Evolutionary conservation across 2,329 filamentous ascomycete species (phyloP), one percentile per base, ranked within the genome.

Genomic region (Alternaria gansuensis): DNA sequence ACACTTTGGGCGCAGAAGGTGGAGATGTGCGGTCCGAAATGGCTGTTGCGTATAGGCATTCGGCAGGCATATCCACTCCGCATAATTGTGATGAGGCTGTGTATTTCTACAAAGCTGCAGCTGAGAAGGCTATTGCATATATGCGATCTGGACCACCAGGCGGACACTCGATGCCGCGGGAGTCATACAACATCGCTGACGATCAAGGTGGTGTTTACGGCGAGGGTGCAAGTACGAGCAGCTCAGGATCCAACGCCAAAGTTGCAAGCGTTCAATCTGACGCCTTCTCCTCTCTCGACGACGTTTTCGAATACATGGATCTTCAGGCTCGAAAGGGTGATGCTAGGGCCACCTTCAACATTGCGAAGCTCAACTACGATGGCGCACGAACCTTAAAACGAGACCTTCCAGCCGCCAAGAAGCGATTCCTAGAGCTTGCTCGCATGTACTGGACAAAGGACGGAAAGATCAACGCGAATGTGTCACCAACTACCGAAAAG

Each of bases 271-370:
- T 88, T 1, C 89, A 90, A 64, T 91, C 92, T 3, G 91, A 95
- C 72, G 87, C 90, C 1, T 90, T 96, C 70, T 92, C 93, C 1
- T 91, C 92, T 14, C 87, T 97, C 58, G 93, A 96, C 69, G 94
- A 99, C 76, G 90, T 98, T 14, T 87, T 99, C 59, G 95, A 99
- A 75, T 99, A 97, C 69, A 82, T 97, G 65, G 92, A 97, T 69
- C 83, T 97, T 40, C 90, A 96, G 84, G 92, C 92, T 5, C 88
- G 93, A 60, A 96, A 96, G 75, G 93, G 93, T 10, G 92, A 97
- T 71, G 86, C 92, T 55, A 93, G 91, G 74, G 92, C 93, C 0
- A 94, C 92, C 0, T 93, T 93, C 70, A 93, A 91, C 62, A 82
- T 97, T 0, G 93, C 91, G 3, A 88, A 92, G 64, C 86, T 96